phyloP scores from a whole-genome alignment of 202 grass and related monocot genomes.

The Eragrostis tef region DNA sequence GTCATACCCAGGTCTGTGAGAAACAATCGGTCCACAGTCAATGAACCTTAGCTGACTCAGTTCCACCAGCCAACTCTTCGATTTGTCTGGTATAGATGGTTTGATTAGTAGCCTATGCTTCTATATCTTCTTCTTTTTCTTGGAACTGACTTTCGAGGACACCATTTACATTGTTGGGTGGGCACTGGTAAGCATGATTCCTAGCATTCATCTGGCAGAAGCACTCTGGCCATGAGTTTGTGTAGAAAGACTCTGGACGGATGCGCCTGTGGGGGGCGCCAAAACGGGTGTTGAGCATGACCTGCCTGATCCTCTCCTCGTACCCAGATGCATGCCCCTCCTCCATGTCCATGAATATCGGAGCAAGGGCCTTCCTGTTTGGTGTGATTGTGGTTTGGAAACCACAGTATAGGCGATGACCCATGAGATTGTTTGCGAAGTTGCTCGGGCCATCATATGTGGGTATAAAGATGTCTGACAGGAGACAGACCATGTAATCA shows the following conservation, averaged over 20 bases:
- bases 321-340: conserved; percentile 60
- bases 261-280: conserved; percentile 73
- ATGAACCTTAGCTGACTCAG: background rate
- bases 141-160: conserved; percentile 62
- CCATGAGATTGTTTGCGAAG: conserved; percentile 95
- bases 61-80: conserved; percentile 50
- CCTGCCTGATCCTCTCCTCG: conserved; percentile 67
- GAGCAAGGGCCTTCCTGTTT: conserved; percentile 81
- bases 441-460: conserved; percentile 95
- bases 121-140: conserved; percentile 39
- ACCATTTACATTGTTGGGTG: conserved; percentile 60
- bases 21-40: background rate
- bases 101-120: conserved; percentile 49
- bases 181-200: conserved; percentile 62
- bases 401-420: conserved; percentile 82
- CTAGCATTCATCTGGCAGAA: conserved; percentile 70
- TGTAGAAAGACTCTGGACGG: conserved; percentile 76
- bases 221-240: conserved; percentile 93
- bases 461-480: conserved; percentile 90
- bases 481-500: conserved; percentile 97
- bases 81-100: conserved; percentile 37
- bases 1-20: background rate
- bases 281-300: conserved; percentile 71
- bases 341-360: conserved; percentile 77
- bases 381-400: conserved; percentile 82